Evolutionary conservation across 805 yeast species (phyloP).

Genomic region (Kodamaea kakaduensis): DNA sequence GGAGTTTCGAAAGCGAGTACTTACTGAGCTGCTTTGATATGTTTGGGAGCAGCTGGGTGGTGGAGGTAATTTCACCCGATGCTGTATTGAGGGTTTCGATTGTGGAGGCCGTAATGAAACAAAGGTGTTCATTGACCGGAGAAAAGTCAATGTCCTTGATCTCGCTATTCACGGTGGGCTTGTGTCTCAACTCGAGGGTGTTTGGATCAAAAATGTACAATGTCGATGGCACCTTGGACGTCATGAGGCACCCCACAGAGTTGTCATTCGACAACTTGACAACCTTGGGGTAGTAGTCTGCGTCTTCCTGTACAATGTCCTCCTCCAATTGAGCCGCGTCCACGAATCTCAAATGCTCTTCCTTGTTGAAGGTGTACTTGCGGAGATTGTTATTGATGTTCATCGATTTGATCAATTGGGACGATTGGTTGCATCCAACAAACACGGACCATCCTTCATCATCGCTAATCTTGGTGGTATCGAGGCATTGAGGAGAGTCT

Average conservation of each 20-base stretch:
- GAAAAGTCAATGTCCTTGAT: slow-evolving; percentile 63
- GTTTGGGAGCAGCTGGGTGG: slow-evolving; percentile 19
- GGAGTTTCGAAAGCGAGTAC: slow-evolving; percentile 39
- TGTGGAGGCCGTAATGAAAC: slow-evolving; percentile 53
- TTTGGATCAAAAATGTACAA: slow-evolving; percentile 58
- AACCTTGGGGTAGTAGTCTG: slow-evolving; percentile 60
- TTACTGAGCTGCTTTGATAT: slow-evolving; percentile 20
- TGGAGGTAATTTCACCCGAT: slow-evolving; percentile 37
- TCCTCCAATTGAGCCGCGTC: slow-evolving; percentile 58
- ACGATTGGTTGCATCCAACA: slow-evolving; percentile 73
- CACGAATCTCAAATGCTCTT: slow-evolving; percentile 58
- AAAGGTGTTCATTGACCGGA: slow-evolving; percentile 56
- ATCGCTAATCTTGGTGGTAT: slow-evolving; percentile 35
- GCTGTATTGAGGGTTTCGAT: slow-evolving; percentile 51
- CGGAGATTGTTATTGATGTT: slow-evolving; percentile 70
- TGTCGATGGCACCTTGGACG: slow-evolving; percentile 61
- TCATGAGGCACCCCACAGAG: slow-evolving; percentile 62
- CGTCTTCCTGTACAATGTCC: slow-evolving; percentile 28
- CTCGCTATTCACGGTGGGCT: slow-evolving; percentile 49
- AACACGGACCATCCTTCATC: slow-evolving; percentile 47
- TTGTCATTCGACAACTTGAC: slow-evolving; percentile 56
- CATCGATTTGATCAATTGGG: slow-evolving; percentile 49
- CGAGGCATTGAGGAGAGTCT: slow-evolving; percentile 87
- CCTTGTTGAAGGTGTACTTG: slow-evolving; percentile 51
- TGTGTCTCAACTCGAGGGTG: slow-evolving; percentile 50